Conservation (phyloP, 352 stramenopile genomes). For the Phytophthora aleatoria region DNA sequence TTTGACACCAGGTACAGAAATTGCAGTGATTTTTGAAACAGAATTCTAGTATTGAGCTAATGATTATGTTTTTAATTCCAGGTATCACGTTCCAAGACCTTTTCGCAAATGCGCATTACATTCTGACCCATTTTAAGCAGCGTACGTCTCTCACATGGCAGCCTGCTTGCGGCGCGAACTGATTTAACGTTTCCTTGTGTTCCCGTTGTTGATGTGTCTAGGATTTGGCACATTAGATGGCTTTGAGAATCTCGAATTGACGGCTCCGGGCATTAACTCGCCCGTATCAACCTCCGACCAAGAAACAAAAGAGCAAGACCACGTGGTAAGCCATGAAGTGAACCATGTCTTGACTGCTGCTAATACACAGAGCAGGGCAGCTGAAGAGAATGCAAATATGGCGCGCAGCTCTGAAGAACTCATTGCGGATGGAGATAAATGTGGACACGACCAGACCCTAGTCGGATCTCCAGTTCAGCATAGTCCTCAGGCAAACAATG, state of each 20-base stretch:
- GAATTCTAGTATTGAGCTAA: conserved; percentile 7
- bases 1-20: conserved; percentile 39
- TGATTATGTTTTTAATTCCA: conserved; percentile 13
- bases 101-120: conserved; percentile 37
- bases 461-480: conserved; percentile 3
- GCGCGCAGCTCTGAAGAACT: background rate
- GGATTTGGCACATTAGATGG: conserved; percentile 42
- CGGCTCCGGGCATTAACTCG: conserved; percentile 5
- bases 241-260: conserved; percentile 43
- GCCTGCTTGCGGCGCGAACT: background rate
- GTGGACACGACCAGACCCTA: background rate
- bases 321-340: background rate
- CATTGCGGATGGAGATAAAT: conserved; percentile 6
- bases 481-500: background rate
- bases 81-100: conserved; percentile 38
- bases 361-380: background rate
- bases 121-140: conserved; percentile 49
- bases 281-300: conserved; percentile 8
- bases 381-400: background rate
- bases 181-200: conserved; percentile 3
- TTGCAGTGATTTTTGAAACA: background rate
- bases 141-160: conserved; percentile 31
- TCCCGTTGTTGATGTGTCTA: conserved; percentile 17
- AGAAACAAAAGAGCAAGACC: conserved; percentile 8
- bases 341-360: background rate